A percentile compares a stretch with the other conserved stretches of the same genome.
phyloP scores from a whole-genome alignment of 2,329 filamentous ascomycete species.

The Trichoderma harzianum region DNA sequence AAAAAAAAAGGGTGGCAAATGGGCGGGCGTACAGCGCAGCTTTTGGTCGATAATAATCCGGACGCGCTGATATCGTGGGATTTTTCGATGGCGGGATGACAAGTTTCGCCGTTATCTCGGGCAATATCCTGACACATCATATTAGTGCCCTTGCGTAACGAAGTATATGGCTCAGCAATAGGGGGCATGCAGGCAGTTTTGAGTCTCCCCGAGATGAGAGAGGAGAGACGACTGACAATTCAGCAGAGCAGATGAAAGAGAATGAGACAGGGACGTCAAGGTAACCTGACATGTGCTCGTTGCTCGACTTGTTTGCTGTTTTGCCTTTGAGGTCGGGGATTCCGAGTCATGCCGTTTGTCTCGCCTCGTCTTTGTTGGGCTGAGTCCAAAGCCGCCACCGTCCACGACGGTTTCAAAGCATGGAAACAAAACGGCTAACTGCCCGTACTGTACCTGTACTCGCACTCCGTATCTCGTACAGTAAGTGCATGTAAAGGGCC shows the following conservation, averaged over 20 bases:
- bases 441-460: background rate
- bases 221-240: background rate
- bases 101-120: constrained; percentile 15
- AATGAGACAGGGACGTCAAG: background rate
- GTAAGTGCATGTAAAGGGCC: background rate
- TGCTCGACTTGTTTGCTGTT: background rate
- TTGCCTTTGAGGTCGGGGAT: background rate
- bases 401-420: constrained; percentile 1
- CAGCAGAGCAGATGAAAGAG: background rate
- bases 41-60: background rate
- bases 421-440: background rate
- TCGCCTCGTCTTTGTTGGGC: background rate
- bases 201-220: too few species aligned
- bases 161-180: background rate
- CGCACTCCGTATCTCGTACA: background rate
- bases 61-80: background rate
- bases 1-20: background rate
- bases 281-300: background rate
- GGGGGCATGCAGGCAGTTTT: background rate
- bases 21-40: background rate
- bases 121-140: constrained; percentile 13
- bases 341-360: background rate
- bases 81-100: background rate
- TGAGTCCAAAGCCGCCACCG: constrained; percentile 5
- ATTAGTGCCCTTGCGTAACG: background rate